phyloP scores from a whole-genome alignment of 1,139 yeast genomes.

The Taphrina sp. region DNA sequence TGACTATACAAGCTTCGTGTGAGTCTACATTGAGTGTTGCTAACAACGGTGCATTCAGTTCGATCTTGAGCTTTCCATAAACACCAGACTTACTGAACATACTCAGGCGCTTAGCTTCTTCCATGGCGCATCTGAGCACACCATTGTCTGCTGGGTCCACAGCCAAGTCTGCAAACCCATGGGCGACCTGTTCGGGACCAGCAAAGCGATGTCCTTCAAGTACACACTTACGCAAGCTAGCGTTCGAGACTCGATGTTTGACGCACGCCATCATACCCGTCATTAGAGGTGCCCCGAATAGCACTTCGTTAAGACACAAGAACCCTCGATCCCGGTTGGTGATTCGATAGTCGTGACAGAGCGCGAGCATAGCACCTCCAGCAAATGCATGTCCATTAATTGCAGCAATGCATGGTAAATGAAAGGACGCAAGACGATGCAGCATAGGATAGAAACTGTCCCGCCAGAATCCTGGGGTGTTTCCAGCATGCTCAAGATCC shows the following conservation, averaged over 20 bases:
- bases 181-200: constrained; percentile 4
- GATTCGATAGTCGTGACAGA: constrained; percentile 46
- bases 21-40: not conserved
- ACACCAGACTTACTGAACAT: constrained; percentile 8
- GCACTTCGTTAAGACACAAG: constrained; percentile 47
- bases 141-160: constrained; percentile 11
- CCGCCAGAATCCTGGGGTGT: constrained; percentile 44
- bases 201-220: constrained; percentile 15
- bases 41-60: constrained; percentile 1
- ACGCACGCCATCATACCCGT: constrained; percentile 19
- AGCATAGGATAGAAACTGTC: constrained; percentile 43
- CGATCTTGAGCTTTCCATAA: constrained; percentile 16
- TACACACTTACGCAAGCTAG: constrained; percentile 8
- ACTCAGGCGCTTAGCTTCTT: not conserved
- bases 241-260: not conserved
- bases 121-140: constrained; percentile 5
- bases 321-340: constrained; percentile 47
- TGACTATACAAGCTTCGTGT: not conserved
- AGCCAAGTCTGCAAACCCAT: constrained; percentile 10
- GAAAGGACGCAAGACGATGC: constrained; percentile 44
- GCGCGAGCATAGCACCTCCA: constrained; percentile 47
- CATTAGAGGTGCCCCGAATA: constrained; percentile 41
- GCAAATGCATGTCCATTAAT: constrained; percentile 49
- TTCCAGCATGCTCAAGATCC: constrained; percentile 44
- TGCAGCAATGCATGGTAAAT: constrained; percentile 47